Evolutionary conservation across 2,329 filamentous ascomycete genomes (phyloP).

Genomic region (Claviceps humidiphila): DNA sequence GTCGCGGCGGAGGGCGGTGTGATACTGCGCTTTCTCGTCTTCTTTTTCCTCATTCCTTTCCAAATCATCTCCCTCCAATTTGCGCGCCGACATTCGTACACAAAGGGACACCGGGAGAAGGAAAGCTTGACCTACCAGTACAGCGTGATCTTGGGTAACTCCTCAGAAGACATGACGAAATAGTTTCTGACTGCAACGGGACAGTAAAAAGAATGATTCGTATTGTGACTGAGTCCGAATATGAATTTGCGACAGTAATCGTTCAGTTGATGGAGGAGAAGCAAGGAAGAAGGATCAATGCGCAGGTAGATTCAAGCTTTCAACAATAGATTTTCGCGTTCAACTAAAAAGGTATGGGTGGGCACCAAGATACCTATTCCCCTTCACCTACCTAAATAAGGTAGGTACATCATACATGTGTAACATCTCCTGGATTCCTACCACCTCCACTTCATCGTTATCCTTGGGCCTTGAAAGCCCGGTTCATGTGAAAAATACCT

Average conservation of each 20-base stretch:
- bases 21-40: too few relatives aligned
- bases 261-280: background rate
- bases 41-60: background rate
- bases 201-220: background rate
- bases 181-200: background rate
- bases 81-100: background rate
- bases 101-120: background rate
- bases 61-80: too few relatives aligned
- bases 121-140: constrained; percentile 39
- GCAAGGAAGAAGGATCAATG: background rate
- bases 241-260: background rate
- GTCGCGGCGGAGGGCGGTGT: too few relatives aligned
- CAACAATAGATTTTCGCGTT: background rate
- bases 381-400: too few relatives aligned
- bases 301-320: background rate
- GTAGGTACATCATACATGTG: too few relatives aligned
- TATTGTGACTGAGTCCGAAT: background rate
- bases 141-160: constrained; percentile 42
- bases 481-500: too few relatives aligned
- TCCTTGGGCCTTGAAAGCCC: too few relatives aligned
- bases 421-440: too few relatives aligned
- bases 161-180: background rate
- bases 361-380: too few relatives aligned
- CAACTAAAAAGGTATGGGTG: too few relatives aligned
- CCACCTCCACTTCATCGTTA: background rate